Percentiles rank a stretch among this genome's conserved stretches.
Conservation (phyloP, 345 rosid species). For the Salix arbutifolia region DNA sequence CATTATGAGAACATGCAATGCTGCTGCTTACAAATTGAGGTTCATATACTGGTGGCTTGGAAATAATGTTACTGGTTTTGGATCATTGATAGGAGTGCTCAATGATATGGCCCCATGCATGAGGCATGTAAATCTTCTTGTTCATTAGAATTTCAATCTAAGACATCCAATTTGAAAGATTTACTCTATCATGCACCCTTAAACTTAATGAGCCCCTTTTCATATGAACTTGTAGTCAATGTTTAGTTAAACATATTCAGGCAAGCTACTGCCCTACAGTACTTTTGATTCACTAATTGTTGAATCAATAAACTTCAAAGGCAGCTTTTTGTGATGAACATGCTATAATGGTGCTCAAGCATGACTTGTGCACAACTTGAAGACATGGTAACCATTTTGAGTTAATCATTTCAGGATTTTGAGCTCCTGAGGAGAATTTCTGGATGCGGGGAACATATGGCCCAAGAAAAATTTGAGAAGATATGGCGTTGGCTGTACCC, state of each 20-base stretch:
- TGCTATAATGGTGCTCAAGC: neutral
- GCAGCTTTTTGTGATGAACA: conserved; percentile 3
- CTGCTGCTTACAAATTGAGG: neutral
- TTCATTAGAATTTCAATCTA: neutral
- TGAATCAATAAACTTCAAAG: neutral
- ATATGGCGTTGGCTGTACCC: conserved; percentile 99
- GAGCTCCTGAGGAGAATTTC: conserved; percentile 65
- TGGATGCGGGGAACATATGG: conserved; percentile 72
- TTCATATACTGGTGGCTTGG: neutral
- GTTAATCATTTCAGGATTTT: conserved; percentile 50
- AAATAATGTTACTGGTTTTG: neutral
- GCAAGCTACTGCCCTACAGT: neutral
- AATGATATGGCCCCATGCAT: neutral
- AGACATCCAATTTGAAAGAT: neutral
- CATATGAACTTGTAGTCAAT: neutral
- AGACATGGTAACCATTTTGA: neutral
- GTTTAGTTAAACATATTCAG: neutral
- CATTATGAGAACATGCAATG: neutral
- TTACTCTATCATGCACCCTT: neutral
- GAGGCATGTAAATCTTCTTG: neutral
- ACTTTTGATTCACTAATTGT: neutral
- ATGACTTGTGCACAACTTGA: neutral
- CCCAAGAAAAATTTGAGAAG: conserved; percentile 87
- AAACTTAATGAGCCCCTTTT: neutral
- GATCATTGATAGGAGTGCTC: neutral